Evolutionary conservation across 2,329 filamentous ascomycete genomes (phyloP).

Genomic region (Thielaviopsis musarum): DNA sequence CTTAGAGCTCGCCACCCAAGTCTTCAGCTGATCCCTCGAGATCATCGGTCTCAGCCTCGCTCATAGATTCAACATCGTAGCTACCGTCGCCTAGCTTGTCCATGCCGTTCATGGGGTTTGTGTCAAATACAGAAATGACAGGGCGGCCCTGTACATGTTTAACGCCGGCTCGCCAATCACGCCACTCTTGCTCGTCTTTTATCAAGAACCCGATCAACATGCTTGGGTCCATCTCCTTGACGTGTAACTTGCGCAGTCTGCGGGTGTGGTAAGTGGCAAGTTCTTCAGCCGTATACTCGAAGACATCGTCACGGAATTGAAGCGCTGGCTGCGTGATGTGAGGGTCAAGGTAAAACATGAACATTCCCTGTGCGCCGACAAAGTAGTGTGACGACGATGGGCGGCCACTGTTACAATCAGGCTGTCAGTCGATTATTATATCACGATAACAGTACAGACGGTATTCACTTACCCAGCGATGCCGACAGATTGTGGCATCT

Average conservation of each 20-base stretch:
- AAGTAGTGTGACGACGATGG: constrained; percentile 69
- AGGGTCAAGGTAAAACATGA: constrained; percentile 89
- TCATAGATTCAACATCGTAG: constrained; percentile 79
- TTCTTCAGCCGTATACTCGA: constrained; percentile 52
- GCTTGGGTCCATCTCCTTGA: constrained; percentile 91
- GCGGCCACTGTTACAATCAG: constrained; percentile 45
- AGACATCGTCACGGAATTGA: constrained; percentile 38
- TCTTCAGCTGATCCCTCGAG: not conserved
- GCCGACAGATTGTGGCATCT: constrained; percentile 83
- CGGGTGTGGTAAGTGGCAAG: constrained; percentile 75
- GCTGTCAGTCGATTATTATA: constrained; percentile 6
- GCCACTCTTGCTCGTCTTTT: constrained; percentile 65
- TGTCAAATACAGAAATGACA: constrained; percentile 69
- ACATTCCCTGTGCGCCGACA: constrained; percentile 45
- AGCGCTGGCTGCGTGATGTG: constrained; percentile 69
- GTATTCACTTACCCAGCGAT: constrained; percentile 64
- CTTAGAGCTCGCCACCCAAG: not conserved
- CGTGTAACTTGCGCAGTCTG: constrained; percentile 62
- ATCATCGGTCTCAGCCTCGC: constrained; percentile 40
- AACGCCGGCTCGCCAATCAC: constrained; percentile 61
- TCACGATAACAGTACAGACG: not conserved
- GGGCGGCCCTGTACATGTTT: constrained; percentile 62
- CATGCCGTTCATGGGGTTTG: constrained; percentile 40
- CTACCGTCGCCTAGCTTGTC: constrained; percentile 55
- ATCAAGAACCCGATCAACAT: constrained; percentile 95